phyloP scores from a whole-genome alignment of 2,329 filamentous ascomycete species.

The Harringtonia lauricola region DNA sequence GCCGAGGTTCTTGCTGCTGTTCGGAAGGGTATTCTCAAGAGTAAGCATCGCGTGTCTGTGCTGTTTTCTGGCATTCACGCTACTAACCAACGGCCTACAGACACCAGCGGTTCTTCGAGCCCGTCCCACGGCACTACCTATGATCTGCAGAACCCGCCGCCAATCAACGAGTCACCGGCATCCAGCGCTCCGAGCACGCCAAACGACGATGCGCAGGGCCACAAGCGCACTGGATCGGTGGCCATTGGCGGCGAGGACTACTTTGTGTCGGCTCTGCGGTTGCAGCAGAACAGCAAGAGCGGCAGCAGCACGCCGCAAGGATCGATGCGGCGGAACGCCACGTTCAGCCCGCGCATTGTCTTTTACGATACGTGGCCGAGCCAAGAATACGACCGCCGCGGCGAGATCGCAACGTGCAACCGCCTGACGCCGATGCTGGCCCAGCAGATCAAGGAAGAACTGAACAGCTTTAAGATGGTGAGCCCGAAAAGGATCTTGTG shows the following conservation, averaged over 20 bases:
- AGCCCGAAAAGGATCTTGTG: constrained; percentile 11
- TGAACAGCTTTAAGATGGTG: constrained; percentile 99
- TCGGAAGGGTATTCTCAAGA: constrained; percentile 91
- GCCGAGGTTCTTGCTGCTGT: constrained; percentile 87
- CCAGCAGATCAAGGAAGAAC: constrained; percentile 98
- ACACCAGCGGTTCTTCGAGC: constrained; percentile 55
- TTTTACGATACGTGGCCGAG: constrained; percentile 96
- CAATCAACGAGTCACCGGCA: constrained; percentile 64
- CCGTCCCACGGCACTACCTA: constrained; percentile 50
- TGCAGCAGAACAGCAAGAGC: constrained; percentile 68
- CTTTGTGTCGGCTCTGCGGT: constrained; percentile 66
- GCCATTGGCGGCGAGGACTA: constrained; percentile 79
- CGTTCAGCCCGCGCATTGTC: constrained; percentile 85
- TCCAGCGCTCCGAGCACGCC: constrained; percentile 85
- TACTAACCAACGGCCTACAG: constrained; percentile 20
- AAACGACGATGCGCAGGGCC: constrained; percentile 60
- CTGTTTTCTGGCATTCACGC: background rate
- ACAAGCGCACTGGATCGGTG: constrained; percentile 57
- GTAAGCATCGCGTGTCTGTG: constrained; percentile 34
- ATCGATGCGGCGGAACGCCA: constrained; percentile 49
- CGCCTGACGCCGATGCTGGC: constrained; percentile 92
- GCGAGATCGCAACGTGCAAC: constrained; percentile 96
- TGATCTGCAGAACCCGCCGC: constrained; percentile 49
- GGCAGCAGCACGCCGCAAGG: constrained; percentile 68
- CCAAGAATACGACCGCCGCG: constrained; percentile 89